Evolutionary conservation across 352 stramenopile genomes (phyloP).

Genomic region (Phytophthora vignae): DNA sequence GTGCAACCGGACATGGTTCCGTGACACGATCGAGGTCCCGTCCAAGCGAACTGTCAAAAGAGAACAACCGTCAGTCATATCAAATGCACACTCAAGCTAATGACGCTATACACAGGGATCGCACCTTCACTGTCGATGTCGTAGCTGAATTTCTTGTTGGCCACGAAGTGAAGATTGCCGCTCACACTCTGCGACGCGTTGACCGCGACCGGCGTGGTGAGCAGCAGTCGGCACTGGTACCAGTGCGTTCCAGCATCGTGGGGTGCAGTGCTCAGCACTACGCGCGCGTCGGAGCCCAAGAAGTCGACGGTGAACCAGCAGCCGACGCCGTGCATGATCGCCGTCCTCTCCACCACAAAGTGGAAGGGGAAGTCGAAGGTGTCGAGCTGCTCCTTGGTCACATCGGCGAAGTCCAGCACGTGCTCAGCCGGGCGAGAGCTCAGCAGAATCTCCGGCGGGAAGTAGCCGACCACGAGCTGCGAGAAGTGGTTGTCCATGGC

Average conservation of each 20-base stretch:
- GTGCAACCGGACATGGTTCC: constrained; percentile 91
- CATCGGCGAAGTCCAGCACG: constrained; percentile 86
- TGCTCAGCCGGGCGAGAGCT: constrained; percentile 67
- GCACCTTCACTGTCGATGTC: constrained; percentile 90
- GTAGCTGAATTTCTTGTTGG: constrained; percentile 98
- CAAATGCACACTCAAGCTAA: background rate
- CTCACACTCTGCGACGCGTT: constrained; percentile 91
- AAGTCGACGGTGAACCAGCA: constrained; percentile 99
- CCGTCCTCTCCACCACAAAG: constrained; percentile 90
- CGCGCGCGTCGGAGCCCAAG: constrained; percentile 76
- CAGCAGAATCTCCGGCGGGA: constrained; percentile 82
- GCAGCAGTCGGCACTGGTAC: constrained; percentile 95
- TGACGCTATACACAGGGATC: background rate
- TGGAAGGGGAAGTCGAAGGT: constrained; percentile 92
- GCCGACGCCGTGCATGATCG: constrained; percentile 96
- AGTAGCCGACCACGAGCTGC: constrained; percentile 96
- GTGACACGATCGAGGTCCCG: constrained; percentile 84
- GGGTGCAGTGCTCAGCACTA: constrained; percentile 89
- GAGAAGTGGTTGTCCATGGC: constrained; percentile 98
- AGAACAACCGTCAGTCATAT: constrained; percentile 10
- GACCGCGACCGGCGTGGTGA: constrained; percentile 92
- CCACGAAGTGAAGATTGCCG: constrained; percentile 91
- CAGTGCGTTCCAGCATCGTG: constrained; percentile 82
- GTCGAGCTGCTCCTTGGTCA: constrained; percentile 83
- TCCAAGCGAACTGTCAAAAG: constrained; percentile 81